A percentile compares a stretch with the other conserved stretches of the same genome.
phyloP scores from a whole-genome alignment of 208 protist species.

The Wallacemonas sp. region DNA sequence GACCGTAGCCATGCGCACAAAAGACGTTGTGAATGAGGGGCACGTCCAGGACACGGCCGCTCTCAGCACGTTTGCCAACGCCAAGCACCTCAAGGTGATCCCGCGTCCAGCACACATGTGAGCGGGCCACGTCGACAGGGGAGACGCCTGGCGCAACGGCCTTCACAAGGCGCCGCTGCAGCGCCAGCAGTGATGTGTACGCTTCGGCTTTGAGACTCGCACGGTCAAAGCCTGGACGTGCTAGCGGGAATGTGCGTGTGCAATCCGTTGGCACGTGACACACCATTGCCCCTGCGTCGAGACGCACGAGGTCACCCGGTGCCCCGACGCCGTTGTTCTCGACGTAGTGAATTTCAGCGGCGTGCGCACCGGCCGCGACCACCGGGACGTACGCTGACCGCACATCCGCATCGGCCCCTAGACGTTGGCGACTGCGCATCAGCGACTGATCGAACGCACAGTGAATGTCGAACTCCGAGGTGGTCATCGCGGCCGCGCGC shows the following conservation, averaged over 20 bases:
- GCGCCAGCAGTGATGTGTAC: conserved; percentile 37
- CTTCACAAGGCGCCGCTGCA: conserved; percentile 45
- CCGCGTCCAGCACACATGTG: conserved; percentile 35
- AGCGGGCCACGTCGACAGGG: conserved; percentile 22
- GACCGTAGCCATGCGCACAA: conserved; percentile 59
- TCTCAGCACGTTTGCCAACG: conserved; percentile 21
- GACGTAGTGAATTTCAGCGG: conserved; percentile 60
- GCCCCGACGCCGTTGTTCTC: conserved; percentile 27
- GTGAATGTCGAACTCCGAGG: conserved; percentile 33
- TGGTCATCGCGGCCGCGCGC: conserved; percentile 17
- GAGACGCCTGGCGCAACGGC: conserved; percentile 25
- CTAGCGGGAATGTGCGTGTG: conserved; percentile 58
- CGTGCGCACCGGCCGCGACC: conserved; percentile 40
- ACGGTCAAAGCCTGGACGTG: conserved; percentile 10
- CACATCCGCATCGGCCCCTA: conserved; percentile 21
- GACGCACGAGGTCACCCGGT: conserved; percentile 27
- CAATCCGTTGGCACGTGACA: conserved; percentile 60
- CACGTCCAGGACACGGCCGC: conserved; percentile 4
- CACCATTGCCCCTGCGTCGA: conserved; percentile 57
- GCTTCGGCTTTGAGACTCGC: conserved; percentile 8
- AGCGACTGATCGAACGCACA: conserved; percentile 29
- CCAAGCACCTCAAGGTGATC: conserved; percentile 26
- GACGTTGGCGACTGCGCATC: conserved; percentile 18
- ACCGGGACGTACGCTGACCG: conserved; percentile 51
- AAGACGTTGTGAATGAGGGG: conserved; percentile 39